Percentiles rank a stretch among this genome's conserved stretches.
Evolutionary conservation across 768 basidiomycete genomes (phyloP).

Genomic region (Naganishia friedmannii): DNA sequence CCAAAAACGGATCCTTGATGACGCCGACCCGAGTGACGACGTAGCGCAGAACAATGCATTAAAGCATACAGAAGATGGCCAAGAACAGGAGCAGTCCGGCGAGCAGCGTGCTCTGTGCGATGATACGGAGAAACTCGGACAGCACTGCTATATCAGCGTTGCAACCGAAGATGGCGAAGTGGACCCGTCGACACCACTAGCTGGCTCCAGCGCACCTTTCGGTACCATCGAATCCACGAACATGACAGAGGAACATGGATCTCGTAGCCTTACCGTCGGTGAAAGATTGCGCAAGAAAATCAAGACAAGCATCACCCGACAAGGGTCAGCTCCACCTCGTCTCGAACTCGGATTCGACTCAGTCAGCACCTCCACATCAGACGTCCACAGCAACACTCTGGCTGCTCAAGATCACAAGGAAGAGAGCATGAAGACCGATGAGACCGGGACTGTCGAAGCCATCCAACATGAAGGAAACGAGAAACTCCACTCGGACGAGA

Average conservation of each 20-base stretch:
- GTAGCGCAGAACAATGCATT: neutral
- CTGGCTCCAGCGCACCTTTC: too few relatives aligned
- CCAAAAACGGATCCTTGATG: slow-evolving; percentile 1
- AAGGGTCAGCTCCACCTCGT: slow-evolving; percentile 21
- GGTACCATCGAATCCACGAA: too few relatives aligned
- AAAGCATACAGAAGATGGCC: neutral
- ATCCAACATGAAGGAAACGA: neutral
- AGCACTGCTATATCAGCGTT: too few relatives aligned
- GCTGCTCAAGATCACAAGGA: neutral
- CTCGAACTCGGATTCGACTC: slow-evolving; percentile 13
- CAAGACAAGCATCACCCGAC: neutral
- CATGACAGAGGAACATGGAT: too few relatives aligned
- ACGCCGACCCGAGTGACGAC: neutral
- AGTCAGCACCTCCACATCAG: neutral
- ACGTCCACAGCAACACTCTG: neutral
- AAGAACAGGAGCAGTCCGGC: neutral
- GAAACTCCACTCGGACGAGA: neutral
- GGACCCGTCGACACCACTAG: too few relatives aligned
- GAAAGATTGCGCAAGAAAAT: slow-evolving; percentile 7
- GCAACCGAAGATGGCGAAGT: too few relatives aligned
- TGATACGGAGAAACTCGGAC: too few relatives aligned
- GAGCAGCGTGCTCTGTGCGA: too few relatives aligned
- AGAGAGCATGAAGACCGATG: neutral
- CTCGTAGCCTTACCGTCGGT: neutral
- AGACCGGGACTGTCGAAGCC: neutral